Base-by-base conservation (phyloP, 2,329 filamentous ascomycete genomes). In the Colletotrichum eremochloae region DNA sequence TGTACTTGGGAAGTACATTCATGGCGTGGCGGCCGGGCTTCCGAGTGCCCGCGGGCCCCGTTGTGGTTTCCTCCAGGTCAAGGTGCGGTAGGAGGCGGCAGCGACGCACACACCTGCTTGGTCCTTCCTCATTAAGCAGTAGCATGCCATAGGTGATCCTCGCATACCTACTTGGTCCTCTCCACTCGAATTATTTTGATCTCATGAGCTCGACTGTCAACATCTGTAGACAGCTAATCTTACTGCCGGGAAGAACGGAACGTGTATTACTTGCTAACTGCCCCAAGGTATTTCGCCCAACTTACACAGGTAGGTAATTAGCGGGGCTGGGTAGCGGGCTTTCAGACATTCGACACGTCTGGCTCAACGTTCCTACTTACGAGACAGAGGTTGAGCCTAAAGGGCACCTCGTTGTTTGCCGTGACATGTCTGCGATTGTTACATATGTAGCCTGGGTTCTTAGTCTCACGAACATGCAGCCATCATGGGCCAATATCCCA, bases 91-190 rank as follows among this genome's bases (percentile, higher is more conserved):
- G 42, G 40, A 36, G 58, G 42, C 29, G 63, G 20, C 63, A 44
- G 31, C 29, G 46, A 53, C 42, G 38, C 42, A 58, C 18, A 38
- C 63, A 40, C 50, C 42, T 38, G 31, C 57, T 38, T 63, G 57
- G 52, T 38, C 65, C 57, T 68, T 56, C 69, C 69, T 63, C 69
- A 63, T 63, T 15, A 60, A 63, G 69, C 50, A 63, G 58, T 44
- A 52, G 52, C 69, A 72, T 63, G 44, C 58, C 53, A 46, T 53
- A 29, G 40, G n/a, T 46, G 44, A 53, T 33, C 46, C 53, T 69
- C 46, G 38, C 29, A 11, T 52, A 29, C 18, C 18, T 52, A 20
- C 8, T 9, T 42, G 11, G n/a, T 42, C 8, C 62, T 64, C 62
- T 46, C 40, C 57, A 61, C 40, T 20, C 40, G 29, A 53, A 55